phyloP scores from a whole-genome alignment of 305 asterid species.

The Rubia balearica region DNA sequence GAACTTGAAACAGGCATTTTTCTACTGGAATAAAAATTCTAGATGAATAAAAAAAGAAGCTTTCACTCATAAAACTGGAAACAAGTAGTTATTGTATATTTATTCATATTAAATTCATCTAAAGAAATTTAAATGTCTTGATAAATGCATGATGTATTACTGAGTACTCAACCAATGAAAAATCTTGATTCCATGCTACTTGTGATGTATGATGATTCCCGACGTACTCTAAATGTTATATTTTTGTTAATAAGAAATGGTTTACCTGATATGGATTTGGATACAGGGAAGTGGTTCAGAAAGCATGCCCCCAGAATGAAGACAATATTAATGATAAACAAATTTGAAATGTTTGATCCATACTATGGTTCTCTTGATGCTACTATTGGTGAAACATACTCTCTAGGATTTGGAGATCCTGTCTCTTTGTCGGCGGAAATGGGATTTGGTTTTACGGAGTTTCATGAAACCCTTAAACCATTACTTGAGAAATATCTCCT shows the following conservation, averaged over 20 bases:
- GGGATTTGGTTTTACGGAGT: slow-evolving; percentile 72
- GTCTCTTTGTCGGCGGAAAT: slow-evolving; percentile 91
- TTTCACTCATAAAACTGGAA: neutral
- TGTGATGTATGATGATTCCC: neutral
- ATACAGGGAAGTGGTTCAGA: slow-evolving; percentile 98
- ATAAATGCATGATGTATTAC: neutral
- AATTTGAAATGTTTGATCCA: slow-evolving; percentile 83
- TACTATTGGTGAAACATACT: slow-evolving; percentile 75
- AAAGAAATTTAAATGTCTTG: neutral
- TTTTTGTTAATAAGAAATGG: slow-evolving; percentile 55
- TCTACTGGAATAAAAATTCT: neutral
- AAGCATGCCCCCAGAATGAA: slow-evolving; percentile 72
- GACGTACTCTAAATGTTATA: slow-evolving; percentile 9
- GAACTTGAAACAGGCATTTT: neutral
- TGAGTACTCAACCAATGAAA: neutral
- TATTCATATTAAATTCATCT: neutral
- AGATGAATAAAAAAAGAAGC: neutral
- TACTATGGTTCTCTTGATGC: slow-evolving; percentile 66
- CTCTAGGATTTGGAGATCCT: slow-evolving; percentile 89
- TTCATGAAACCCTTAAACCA: slow-evolving; percentile 61
- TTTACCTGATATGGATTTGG: slow-evolving; percentile 78
- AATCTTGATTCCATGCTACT: neutral
- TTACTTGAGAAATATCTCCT: slow-evolving; percentile 57
- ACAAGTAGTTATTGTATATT: neutral
- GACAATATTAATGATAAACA: slow-evolving; percentile 75